Conservation (phyloP, 306 rosid genomes). For the Elaeagnus macrophylla region DNA sequence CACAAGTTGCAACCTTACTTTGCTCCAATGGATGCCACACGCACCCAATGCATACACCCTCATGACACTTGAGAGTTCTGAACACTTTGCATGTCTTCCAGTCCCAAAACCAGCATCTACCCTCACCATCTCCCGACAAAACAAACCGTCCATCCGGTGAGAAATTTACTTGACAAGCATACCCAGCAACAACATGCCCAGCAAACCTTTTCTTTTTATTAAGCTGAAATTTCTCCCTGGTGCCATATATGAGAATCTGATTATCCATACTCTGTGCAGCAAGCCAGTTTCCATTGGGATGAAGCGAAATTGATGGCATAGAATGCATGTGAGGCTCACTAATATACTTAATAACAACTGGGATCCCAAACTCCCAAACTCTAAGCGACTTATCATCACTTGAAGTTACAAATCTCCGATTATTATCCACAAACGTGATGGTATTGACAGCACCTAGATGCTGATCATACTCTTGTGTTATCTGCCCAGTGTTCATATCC, state of each 20-base stretch:
- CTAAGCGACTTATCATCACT: conserved; percentile 94
- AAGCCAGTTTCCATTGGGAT: conserved; percentile 88
- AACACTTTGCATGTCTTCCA: conserved; percentile 98
- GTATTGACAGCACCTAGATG: conserved; percentile 99
- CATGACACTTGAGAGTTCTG: conserved; percentile 89
- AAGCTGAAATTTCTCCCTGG: conserved; percentile 96
- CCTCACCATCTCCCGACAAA: conserved; percentile 92
- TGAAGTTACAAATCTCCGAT: conserved; percentile 90
- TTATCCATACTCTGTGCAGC: conserved; percentile 98
- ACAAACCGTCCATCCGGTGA: conserved; percentile 96
- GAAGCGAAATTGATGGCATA: conserved; percentile 90
- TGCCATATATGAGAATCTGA: conserved; percentile 89
- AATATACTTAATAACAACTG: conserved; percentile 92
- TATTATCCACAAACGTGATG: conserved; percentile 93
- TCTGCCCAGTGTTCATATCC: conserved; percentile 92
- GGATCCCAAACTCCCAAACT: conserved; percentile 96
- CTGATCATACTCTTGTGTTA: conserved; percentile 98
- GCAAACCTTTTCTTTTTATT: conserved; percentile 96
- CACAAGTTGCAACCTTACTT: conserved; percentile 96
- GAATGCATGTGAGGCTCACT: conserved; percentile 99
- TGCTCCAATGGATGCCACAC: conserved; percentile 96
- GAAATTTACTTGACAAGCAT: conserved; percentile 90
- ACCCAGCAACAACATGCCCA: conserved; percentile 89
- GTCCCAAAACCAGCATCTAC: conserved; percentile 99
- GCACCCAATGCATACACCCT: conserved; percentile 84